A percentile compares a stretch with the other conserved stretches of the same genome.
Conservation (phyloP, 495 filamentous ascomycete genomes). For the Letharia lupina region DNA sequence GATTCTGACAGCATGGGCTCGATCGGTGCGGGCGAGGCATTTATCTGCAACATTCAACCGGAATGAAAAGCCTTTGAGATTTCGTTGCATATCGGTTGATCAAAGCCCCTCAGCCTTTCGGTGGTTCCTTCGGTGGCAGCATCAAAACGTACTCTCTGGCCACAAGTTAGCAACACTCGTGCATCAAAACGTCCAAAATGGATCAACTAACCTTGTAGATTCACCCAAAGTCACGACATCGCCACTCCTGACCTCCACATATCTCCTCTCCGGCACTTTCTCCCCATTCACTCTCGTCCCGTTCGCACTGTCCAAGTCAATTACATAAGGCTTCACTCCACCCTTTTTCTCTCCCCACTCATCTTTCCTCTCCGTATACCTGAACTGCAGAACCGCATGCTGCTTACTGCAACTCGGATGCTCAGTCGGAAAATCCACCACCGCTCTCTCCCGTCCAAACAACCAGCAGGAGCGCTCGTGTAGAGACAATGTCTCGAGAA, state of each 20-base stretch:
- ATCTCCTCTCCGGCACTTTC: constrained; percentile 61
- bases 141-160: constrained; percentile 81
- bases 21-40: background rate
- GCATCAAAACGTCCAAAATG: background rate
- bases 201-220: background rate
- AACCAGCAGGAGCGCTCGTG: constrained; percentile 78
- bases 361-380: constrained; percentile 70
- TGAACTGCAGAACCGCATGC: constrained; percentile 91
- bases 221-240: constrained; percentile 83
- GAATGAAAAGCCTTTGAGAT: background rate
- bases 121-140: constrained; percentile 39
- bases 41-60: background rate
- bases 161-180: constrained; percentile 1
- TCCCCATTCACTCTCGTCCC: constrained; percentile 78
- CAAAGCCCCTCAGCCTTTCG: background rate
- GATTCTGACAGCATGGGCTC: background rate
- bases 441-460: constrained; percentile 65
- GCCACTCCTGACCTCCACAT: constrained; percentile 77
- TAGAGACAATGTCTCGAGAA: constrained; percentile 73
- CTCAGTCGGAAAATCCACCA: constrained; percentile 77
- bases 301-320: constrained; percentile 92
- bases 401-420: constrained; percentile 91
- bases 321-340: constrained; percentile 79
- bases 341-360: constrained; percentile 76
- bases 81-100: background rate